Evolutionary conservation across 2,329 filamentous ascomycete species (phyloP).

Genomic region (Colletotrichum chrysophilum): DNA sequence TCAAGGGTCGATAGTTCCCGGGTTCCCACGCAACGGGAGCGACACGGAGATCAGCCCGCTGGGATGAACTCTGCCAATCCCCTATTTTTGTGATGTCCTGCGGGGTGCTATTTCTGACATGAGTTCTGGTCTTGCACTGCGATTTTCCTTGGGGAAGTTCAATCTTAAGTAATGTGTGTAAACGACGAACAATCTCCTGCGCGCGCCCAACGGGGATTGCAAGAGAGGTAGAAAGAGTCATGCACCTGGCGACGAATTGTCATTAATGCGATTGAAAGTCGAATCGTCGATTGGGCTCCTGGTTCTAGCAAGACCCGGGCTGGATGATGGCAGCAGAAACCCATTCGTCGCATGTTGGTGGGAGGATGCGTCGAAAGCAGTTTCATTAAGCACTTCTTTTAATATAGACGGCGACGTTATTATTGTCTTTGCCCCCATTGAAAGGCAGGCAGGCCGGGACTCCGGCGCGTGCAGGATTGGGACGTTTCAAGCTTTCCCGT

Average conservation of each 20-base stretch:
- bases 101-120: background rate
- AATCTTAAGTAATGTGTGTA: background rate
- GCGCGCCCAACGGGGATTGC: background rate
- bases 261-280: background rate
- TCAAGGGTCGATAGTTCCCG: background rate
- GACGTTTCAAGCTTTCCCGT: background rate
- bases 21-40: background rate
- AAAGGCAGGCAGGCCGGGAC: background rate
- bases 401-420: background rate
- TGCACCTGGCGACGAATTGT: background rate
- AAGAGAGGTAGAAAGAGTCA: background rate
- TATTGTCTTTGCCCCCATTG: background rate
- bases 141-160: background rate
- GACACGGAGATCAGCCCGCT: background rate
- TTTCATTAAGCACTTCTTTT: background rate
- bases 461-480: background rate
- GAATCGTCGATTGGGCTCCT: background rate
- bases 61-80: conserved; percentile 16
- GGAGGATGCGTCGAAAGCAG: background rate
- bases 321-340: background rate
- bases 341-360: conserved; percentile 9
- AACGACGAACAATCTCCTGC: background rate
- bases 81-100: background rate
- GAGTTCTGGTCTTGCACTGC: background rate
- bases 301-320: background rate